Evolutionary conservation across 2,329 filamentous ascomycete species (phyloP).

Genomic region (Domatiomyces globalis): DNA sequence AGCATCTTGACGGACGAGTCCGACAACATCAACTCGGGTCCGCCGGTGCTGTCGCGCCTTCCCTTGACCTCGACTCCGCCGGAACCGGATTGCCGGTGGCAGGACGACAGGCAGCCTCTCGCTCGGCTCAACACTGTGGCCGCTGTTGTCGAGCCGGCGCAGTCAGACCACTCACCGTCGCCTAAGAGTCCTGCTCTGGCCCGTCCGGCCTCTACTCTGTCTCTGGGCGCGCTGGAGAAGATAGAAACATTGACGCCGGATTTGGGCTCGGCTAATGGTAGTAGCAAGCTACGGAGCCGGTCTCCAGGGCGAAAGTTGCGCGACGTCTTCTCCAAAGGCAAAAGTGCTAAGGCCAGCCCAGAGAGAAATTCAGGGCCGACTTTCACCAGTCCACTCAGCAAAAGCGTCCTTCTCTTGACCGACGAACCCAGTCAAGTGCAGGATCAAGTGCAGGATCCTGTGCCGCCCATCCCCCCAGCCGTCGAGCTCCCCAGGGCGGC

Average conservation of each 20-base stretch:
- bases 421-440: conserved; percentile 21
- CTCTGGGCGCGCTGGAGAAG: conserved; percentile 18
- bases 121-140: conserved; percentile 6
- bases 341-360: conserved; percentile 35
- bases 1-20: conserved; percentile 16
- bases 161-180: conserved; percentile 5
- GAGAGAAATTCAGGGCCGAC: conserved; percentile 22
- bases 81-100: conserved; percentile 23
- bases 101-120: conserved; percentile 14
- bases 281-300: conserved; percentile 39
- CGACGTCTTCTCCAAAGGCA: conserved; percentile 51
- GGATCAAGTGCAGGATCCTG: conserved; percentile 7
- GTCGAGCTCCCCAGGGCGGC: too few species aligned
- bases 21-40: conserved; percentile 4
- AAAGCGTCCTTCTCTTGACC: conserved; percentile 24
- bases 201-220: neutral
- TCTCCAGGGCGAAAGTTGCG: conserved; percentile 60
- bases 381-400: conserved; percentile 12
- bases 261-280: conserved; percentile 21
- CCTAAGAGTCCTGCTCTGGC: conserved; percentile 6
- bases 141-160: conserved; percentile 8
- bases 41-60: conserved; percentile 45
- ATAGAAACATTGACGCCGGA: conserved; percentile 23
- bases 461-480: neutral
- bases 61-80: conserved; percentile 40